phyloP scores from a whole-genome alignment of 176 grass and related monocot genomes.

The Raddia guianensis region DNA sequence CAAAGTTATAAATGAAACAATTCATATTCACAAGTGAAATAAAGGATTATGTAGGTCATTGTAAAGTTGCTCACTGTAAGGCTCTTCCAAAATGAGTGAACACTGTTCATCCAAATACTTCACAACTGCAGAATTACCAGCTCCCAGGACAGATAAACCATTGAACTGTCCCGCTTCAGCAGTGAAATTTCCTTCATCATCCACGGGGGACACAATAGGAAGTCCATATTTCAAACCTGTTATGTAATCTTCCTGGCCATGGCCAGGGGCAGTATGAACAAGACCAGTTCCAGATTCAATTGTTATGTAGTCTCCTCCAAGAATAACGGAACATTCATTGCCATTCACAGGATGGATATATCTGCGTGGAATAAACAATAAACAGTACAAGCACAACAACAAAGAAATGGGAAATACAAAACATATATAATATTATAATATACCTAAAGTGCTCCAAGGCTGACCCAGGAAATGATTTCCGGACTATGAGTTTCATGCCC shows the following conservation, averaged over 20 bases:
- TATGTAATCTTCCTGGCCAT: slow-evolving; percentile 96
- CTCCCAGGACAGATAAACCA: slow-evolving; percentile 79
- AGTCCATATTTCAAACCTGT: slow-evolving; percentile 95
- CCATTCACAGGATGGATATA: slow-evolving; percentile 84
- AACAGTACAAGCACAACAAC: background rate
- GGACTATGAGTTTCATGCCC: slow-evolving; percentile 69
- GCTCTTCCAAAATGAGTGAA: slow-evolving; percentile 83
- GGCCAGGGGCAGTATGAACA: slow-evolving; percentile 98
- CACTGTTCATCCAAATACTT: slow-evolving; percentile 69
- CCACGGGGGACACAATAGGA: slow-evolving; percentile 84
- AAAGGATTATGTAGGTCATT: slow-evolving; percentile 20
- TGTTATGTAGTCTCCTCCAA: slow-evolving; percentile 98
- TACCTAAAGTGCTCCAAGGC: slow-evolving; percentile 86
- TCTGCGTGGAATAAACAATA: slow-evolving; percentile 46
- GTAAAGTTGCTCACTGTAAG: slow-evolving; percentile 80
- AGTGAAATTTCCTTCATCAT: slow-evolving; percentile 93
- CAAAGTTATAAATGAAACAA: slow-evolving; percentile 31
- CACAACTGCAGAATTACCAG: slow-evolving; percentile 83
- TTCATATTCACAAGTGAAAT: slow-evolving; percentile 6
- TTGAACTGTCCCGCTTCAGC: slow-evolving; percentile 83
- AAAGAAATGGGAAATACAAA: slow-evolving; percentile 33
- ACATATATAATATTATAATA: background rate
- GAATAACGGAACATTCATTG: slow-evolving; percentile 83
- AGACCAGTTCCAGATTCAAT: slow-evolving; percentile 96
- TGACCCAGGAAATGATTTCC: slow-evolving; percentile 83